A percentile compares a stretch with the other conserved stretches of the same genome.
Conservation (phyloP, 768 basidiomycete species). For the Lactarius sp. region DNA sequence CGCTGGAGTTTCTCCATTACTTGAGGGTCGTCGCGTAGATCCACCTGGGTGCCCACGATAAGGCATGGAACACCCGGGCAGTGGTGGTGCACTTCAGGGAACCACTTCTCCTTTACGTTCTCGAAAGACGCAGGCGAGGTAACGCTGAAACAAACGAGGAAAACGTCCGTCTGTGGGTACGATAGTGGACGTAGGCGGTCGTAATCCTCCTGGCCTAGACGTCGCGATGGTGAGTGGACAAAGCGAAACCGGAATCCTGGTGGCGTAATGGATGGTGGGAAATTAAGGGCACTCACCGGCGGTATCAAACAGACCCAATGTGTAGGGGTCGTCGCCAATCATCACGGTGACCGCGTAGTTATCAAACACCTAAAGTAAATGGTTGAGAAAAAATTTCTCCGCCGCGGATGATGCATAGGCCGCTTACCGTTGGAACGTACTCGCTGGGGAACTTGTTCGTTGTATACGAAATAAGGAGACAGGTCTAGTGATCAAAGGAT, state of each 20-base stretch:
- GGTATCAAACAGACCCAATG: conserved; percentile 96
- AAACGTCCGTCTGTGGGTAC: conserved; percentile 99
- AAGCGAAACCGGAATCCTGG: conserved; percentile 7
- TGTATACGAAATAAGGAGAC: conserved; percentile 94
- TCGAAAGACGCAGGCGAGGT: conserved; percentile 98
- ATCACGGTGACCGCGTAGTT: conserved; percentile 99
- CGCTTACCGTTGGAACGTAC: conserved; percentile 92
- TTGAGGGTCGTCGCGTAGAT: conserved; percentile 88
- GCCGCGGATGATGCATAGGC: conserved; percentile 27
- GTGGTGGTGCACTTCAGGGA: conserved; percentile 99
- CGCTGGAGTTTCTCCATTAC: conserved; percentile 93
- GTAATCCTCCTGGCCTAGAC: conserved; percentile 96
- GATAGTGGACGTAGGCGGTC: conserved; percentile 98
- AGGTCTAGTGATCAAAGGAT: conserved; percentile 53
- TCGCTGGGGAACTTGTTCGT: conserved; percentile 99
- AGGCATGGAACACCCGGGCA: conserved; percentile 99
- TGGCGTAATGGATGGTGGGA: neutral
- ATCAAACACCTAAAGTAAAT: conserved; percentile 72
- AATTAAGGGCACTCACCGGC: conserved; percentile 63
- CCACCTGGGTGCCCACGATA: conserved; percentile 97
- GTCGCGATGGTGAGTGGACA: conserved; percentile 18
- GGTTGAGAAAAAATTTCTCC: conserved; percentile 23
- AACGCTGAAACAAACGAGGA: conserved; percentile 99
- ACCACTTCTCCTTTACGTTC: conserved; percentile 99
- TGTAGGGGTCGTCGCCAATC: conserved; percentile 99